Evolutionary conservation across 352 stramenopile genomes (phyloP).

Genomic region (Nothophytophthora sp.): DNA sequence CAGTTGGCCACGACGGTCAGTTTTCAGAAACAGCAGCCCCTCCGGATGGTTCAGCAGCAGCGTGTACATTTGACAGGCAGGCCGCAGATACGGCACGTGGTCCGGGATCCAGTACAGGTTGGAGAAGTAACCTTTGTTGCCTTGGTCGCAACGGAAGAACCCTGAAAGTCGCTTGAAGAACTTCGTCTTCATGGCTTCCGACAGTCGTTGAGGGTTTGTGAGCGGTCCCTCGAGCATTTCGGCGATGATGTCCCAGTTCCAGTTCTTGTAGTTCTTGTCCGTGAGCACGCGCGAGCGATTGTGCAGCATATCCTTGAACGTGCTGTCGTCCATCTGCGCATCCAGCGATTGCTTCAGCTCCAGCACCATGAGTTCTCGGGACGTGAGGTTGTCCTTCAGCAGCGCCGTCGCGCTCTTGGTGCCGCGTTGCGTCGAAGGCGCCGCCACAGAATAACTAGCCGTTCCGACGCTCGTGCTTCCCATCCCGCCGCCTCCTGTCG

Average conservation of each 20-base stretch:
- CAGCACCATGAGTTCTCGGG: conserved; percentile 85
- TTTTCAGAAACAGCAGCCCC: conserved; percentile 87
- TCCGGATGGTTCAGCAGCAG: conserved; percentile 87
- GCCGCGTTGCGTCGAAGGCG: conserved; percentile 33
- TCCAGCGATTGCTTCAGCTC: conserved; percentile 88
- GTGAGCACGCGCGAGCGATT: conserved; percentile 82
- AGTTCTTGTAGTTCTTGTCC: conserved; percentile 92
- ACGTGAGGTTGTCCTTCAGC: conserved; percentile 75
- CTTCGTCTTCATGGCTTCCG: conserved; percentile 92
- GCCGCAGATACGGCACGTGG: conserved; percentile 85
- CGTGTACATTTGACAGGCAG: conserved; percentile 91
- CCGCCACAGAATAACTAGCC: conserved; percentile 32
- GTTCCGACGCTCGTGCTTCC: conserved; percentile 19
- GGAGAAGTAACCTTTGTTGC: conserved; percentile 91
- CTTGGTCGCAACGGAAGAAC: conserved; percentile 90
- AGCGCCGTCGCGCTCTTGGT: conserved; percentile 41
- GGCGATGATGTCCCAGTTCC: conserved; percentile 92
- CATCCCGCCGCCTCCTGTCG: conserved; percentile 28
- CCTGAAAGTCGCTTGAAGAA: conserved; percentile 91
- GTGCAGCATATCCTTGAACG: conserved; percentile 90
- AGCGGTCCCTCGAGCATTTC: conserved; percentile 87
- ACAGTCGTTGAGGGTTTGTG: conserved; percentile 84
- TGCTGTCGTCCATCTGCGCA: conserved; percentile 87
- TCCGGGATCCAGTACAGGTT: conserved; percentile 90
- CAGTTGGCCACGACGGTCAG: conserved; percentile 79